Base-by-base conservation (phyloP, 2,329 filamentous ascomycete genomes). In the Daldinia sp. region DNA sequence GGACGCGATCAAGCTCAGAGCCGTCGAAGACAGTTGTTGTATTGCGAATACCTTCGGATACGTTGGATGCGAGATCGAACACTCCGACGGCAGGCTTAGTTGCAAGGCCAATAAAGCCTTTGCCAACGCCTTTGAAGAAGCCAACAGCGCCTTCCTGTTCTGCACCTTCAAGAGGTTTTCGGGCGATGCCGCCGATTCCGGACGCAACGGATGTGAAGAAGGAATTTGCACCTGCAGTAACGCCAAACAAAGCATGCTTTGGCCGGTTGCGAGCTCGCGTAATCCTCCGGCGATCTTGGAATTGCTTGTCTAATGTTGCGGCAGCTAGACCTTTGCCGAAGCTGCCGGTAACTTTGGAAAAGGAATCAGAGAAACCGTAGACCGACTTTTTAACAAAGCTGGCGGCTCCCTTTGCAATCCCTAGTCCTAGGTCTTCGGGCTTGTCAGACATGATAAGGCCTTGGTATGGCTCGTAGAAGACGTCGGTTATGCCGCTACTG, bases 401-500 rank as follows among this genome's bases (percentile, higher is more conserved):
- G 0, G 94, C 95, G 10, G 97, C 96, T 42, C 96, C 96, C 80
- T 98, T 98, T 39, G 96, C 97, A 70, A 99, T 97, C 18, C 96
- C 96, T 44, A 97, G 86, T 20, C 96, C 97, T 62, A 99, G 90
- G 72, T 99, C 95, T 79, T 98, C 95, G 1, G 96, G 97, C 73
- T 93, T 89, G 79, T 99, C 96, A 0, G 94, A 97, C 86, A 97
- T 93, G 79, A 99, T 97, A 55, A 99, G 88, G 23, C 97, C 93
- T 83, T 99, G 96, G 82, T 99, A 99, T 41, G 96, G 96, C 79
- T 99, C 97, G 84, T 99, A 99, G 83, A 99, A 99, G 78, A 99
- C 97, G 79, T 98, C 96, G 20, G 93, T 94, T 60, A 99, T 93
- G 74, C 97, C 96, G 51, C 96, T 99, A 75, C 93, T 97, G 80